Percentiles rank a stretch among this genome's conserved stretches.
These are phyloP conservation scores for Malus hybrid DNA, from an alignment of 331 rosid genomes.

Conservation along the genomic window DNA sequence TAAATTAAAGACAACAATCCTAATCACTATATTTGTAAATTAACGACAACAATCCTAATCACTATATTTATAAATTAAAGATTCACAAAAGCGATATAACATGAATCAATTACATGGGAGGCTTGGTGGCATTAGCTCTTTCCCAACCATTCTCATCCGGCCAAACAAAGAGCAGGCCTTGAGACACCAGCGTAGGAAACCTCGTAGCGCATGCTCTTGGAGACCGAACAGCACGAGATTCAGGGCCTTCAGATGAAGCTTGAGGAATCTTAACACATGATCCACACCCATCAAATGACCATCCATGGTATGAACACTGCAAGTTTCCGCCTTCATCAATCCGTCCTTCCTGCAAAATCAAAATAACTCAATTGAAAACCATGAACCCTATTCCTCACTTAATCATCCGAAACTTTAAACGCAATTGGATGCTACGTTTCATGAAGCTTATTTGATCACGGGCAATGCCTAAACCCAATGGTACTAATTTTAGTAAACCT, in stretches of 20 bases:
- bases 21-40: not conserved
- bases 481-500: no score
- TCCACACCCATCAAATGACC: slow-evolving; percentile 91
- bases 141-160: slow-evolving; percentile 95
- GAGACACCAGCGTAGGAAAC: slow-evolving; percentile 77
- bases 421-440: not conserved
- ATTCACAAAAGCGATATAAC: not conserved
- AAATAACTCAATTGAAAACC: slow-evolving; percentile 1
- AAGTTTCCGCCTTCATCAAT: slow-evolving; percentile 85
- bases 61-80: not conserved
- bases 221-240: slow-evolving; percentile 70
- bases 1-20: not conserved
- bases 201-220: slow-evolving; percentile 76
- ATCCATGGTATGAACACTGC: slow-evolving; percentile 97
- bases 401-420: not conserved
- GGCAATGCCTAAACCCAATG: no score
- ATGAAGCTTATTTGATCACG: not conserved
- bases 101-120: slow-evolving; percentile 51
- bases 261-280: slow-evolving; percentile 79
- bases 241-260: slow-evolving; percentile 80
- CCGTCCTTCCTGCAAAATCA: slow-evolving; percentile 72
- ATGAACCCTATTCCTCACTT: not conserved
- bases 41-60: not conserved
- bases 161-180: slow-evolving; percentile 96
- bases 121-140: slow-evolving; percentile 64